Base-by-base conservation (phyloP, 371 early-diverging fungal species). In the Vairimorpha necatrix region DNA sequence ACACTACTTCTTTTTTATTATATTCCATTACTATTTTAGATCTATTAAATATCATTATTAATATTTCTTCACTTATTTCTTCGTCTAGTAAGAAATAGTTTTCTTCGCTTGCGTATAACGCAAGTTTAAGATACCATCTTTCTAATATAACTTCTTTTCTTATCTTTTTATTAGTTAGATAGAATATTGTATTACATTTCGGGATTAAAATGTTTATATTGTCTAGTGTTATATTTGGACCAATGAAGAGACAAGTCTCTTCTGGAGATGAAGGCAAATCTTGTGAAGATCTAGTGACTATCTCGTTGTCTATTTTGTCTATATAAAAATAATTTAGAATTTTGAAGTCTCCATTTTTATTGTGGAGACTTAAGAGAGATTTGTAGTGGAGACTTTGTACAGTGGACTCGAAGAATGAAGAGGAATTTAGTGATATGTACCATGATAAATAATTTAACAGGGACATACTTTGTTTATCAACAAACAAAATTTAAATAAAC, bases 21-120 rank as follows among this genome's bases (percentile, higher is more conserved):
- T 24, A 62, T 14, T 36, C 20, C 20, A 62, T 36, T 36, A 13
- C 1, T 4, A 36, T 24, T 13, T 13, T 1, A 26, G 38, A 24
- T 24, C 28, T 62, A 24, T 32, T 32, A 36, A 62, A 32, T 18
- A 62, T 36, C 20, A 36, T 36, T 3, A 24, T 32, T 13, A 11
- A 1, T 36, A 62, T 36, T 36, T 36, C 28, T 36, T 62, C 38
- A 20, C 62, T 62, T 34, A 36, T 38, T 13, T 38, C 6, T 36
- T 62, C 38, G 13, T 38, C 38, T 34, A 62, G 20, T 62, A 62
- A 62, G 28, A 62, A 32, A 62, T 14, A 36, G 20, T 62, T 16
- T 1, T 11, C n/a, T 4, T 13, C 13, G 3, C 32, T 22, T 18
- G 16, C 1, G 9, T 16, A 36, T 24, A 26, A 26, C 2, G 18